Evolutionary conservation across 768 basidiomycete species (phyloP).

Genomic region (Suillus luteus): DNA sequence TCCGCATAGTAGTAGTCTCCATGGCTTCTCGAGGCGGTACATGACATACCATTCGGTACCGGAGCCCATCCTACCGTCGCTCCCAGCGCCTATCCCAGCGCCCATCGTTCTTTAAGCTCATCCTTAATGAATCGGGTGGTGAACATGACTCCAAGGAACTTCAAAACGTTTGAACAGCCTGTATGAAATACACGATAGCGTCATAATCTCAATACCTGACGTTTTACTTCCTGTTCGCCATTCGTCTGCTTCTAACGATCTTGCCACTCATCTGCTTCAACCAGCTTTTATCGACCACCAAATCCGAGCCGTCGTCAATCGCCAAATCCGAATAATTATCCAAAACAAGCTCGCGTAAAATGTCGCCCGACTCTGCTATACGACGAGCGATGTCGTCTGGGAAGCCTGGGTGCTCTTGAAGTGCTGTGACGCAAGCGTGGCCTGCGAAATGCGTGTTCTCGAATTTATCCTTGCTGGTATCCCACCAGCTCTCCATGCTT

Average conservation of each 20-base stretch:
- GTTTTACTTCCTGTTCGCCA: neutral
- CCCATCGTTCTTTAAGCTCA: too few species aligned
- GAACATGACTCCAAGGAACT: too few species aligned
- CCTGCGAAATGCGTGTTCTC: neutral
- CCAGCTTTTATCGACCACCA: neutral
- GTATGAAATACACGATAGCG: neutral
- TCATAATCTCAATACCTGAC: neutral
- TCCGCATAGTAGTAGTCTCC: too few species aligned
- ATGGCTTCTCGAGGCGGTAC: too few species aligned
- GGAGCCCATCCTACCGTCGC: too few species aligned
- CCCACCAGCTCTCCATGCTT: neutral
- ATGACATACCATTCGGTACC: too few species aligned
- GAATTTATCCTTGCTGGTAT: neutral
- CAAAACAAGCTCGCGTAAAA: neutral
- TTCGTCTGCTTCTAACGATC: neutral
- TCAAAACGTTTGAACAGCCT: too few species aligned
- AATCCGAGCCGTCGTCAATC: neutral
- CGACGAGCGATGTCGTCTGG: neutral
- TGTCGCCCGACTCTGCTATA: neutral
- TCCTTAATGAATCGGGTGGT: too few species aligned
- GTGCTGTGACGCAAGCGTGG: neutral
- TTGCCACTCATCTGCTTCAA: neutral
- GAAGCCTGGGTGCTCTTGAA: neutral
- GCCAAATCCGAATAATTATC: neutral
- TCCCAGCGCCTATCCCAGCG: too few species aligned